Percentiles rank a stretch among this genome's conserved stretches.
Conservation (phyloP, 1,139 yeast genomes). For the Taiozyma sp. region DNA sequence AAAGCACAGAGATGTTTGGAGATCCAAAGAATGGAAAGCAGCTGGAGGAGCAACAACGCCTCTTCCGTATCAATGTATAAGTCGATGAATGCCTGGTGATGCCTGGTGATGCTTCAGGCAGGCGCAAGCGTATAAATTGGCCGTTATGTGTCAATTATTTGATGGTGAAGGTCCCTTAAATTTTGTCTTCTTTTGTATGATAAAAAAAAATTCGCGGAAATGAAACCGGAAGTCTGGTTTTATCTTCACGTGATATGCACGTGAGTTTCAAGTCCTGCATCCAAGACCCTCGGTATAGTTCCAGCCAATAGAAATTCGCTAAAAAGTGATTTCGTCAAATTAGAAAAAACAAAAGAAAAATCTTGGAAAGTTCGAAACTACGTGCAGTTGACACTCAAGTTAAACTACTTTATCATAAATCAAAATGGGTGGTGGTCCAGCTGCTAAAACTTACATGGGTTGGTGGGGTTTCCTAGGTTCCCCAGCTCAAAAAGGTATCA, state of each 20-base stretch:
- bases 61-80: not conserved
- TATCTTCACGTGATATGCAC: not conserved
- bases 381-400: not conserved
- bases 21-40: not conserved
- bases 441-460: constrained; percentile 82
- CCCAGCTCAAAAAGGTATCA: constrained; percentile 83
- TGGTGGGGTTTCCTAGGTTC: constrained; percentile 93
- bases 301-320: constrained; percentile 17
- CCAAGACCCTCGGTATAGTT: not conserved
- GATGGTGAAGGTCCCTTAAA: not conserved
- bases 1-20: not conserved
- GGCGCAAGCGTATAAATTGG: not conserved
- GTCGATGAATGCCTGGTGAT: not conserved
- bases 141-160: not conserved
- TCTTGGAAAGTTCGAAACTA: not conserved
- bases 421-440: constrained; percentile 68
- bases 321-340: constrained; percentile 14
- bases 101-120: not conserved
- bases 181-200: too few species aligned
- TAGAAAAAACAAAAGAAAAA: constrained; percentile 1
- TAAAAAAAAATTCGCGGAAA: too few species aligned
- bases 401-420: constrained; percentile 1
- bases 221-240: too few species aligned
- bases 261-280: not conserved
- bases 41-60: not conserved